Evolutionary conservation across 345 rosid genomes (phyloP), one percentile per base, ranked within the genome.

Genomic region (Lenwebbia sp.): DNA sequence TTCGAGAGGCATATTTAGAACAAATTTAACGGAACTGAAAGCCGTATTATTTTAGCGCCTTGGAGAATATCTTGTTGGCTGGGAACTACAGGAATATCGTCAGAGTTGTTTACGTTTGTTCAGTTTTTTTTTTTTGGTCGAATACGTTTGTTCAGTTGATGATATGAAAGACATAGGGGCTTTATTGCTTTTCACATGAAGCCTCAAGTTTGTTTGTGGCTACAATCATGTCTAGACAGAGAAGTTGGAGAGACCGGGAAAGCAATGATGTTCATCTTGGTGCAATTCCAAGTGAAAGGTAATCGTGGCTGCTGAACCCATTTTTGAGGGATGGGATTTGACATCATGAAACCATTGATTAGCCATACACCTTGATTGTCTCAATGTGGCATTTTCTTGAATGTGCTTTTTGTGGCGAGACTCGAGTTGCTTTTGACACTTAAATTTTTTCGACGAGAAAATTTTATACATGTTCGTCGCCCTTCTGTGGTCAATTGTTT

Each of bases 161-260:
- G 44, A 33, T 8, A 9, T 9, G 33, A 37, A 65, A 65, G 76
- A 65, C 25, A 33, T 65, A 22, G 76, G 65, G 76, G 76, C 12
- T 65, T 65, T 30, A 17, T 65, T 17, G 44, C 44, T 19, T 17
- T 37, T 21, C 19, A 33, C 26, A 70, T 10, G 78, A 70, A 70
- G 78, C 78, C 44, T 37, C 78, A 9, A 37, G 13, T 70, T 37
- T 70, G 26, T 70, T 70, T 37, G 21, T 37, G 47, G 26, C 81
- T 70, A 70, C 26, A 19, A 37, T 70, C 81, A 19, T 19, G 47
- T 21, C 47, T 37, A 9, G 41, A 37, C 47, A 37, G 47, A 19
- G 81, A 70, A 70, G 81, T 37, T 19, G 81, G 81, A 37, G 81
- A 21, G 81, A 70, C 47, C 47, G 47, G 81, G 47, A 70, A 70